Base-by-base conservation (phyloP, 805 yeast genomes). In the Yamadazyma sp. region DNA sequence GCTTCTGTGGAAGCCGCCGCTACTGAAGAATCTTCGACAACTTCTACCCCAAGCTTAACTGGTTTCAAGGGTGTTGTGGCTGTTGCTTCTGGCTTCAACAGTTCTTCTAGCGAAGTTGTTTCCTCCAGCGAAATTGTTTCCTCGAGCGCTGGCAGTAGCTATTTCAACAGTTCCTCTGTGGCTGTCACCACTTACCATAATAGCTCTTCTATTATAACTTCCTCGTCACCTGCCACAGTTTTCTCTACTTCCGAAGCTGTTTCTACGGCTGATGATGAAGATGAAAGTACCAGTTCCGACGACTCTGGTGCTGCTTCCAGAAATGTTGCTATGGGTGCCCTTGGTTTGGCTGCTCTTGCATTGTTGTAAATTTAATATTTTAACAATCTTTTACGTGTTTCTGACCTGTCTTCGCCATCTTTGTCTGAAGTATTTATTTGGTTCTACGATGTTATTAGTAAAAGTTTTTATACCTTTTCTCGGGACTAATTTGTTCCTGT, bases 261-360 rank as follows among this genome's bases (percentile, higher is more conserved):
- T 15, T 38, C 52, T 21, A 39, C 46, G 32, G 48, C 42, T 36
- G 34, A 32, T 10, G 35, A 29, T 29, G 42, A 38, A n/a, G 49
- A 32, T 13, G 46, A 45, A 14, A 42, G 34, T 3, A 41, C 41
- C 3, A 22, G 41, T 10, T 38, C 46, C 4, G 40, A 50, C 14
- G 45, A 37, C 11, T 38, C 32, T 23, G 36, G 24, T 14, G 41
- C 44, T 15, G 43, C 49, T 26, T 33, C 38, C 4, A 34, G 28
- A 22, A 38, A 39, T n/a, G 47, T 49, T 32, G 51, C 54, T 18
- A 40, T 48, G 26, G 59, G 59, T 26, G 32, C 49, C 16, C 29
- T 53, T 37, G 65, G 58, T 23, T 45, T 55, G 8, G 52, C 54
- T 27, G 67, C 60, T 28, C 54, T 61, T 26, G 57, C 55, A 38